Evolutionary conservation across 2,329 filamentous ascomycete species (phyloP).

Genomic region (Penicillium occitanis): DNA sequence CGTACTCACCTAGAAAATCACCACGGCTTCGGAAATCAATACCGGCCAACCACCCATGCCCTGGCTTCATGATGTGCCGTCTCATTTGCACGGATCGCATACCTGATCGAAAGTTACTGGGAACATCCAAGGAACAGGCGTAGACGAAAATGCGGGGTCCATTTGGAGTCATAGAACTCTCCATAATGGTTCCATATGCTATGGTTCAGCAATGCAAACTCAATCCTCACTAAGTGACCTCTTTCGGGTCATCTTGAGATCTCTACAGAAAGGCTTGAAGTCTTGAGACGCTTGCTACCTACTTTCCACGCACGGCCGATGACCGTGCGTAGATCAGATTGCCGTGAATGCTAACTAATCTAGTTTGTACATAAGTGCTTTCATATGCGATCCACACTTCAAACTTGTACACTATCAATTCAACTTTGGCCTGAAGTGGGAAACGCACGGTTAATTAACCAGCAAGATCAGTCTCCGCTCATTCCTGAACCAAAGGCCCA

Average conservation of each 20-base stretch:
- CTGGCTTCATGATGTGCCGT: neutral
- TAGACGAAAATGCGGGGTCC: neutral
- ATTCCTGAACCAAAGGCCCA: slow-evolving; percentile 7
- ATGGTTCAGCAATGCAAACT: neutral
- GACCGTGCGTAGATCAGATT: slow-evolving; percentile 18
- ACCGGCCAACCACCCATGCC: neutral
- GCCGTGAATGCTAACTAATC: slow-evolving; percentile 12
- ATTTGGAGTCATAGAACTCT: neutral
- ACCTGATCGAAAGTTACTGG: neutral
- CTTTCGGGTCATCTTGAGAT: neutral
- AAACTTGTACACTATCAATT: slow-evolving; percentile 2
- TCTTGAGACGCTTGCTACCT: neutral
- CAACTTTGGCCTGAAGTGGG: neutral
- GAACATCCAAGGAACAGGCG: neutral
- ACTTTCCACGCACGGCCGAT: slow-evolving; percentile 10
- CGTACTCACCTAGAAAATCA: neutral
- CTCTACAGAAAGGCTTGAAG: neutral
- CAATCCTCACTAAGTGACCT: neutral
- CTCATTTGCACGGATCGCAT: neutral
- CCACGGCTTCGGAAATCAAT: neutral
- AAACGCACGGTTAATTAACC: slow-evolving; percentile 9
- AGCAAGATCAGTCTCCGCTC: slow-evolving; percentile 5
- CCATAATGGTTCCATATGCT: neutral
- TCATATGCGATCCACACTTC: slow-evolving; percentile 13
- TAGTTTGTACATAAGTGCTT: slow-evolving; percentile 6